phyloP scores from a whole-genome alignment of 208 protist species.

The Trypanosoma cruzi region DNA sequence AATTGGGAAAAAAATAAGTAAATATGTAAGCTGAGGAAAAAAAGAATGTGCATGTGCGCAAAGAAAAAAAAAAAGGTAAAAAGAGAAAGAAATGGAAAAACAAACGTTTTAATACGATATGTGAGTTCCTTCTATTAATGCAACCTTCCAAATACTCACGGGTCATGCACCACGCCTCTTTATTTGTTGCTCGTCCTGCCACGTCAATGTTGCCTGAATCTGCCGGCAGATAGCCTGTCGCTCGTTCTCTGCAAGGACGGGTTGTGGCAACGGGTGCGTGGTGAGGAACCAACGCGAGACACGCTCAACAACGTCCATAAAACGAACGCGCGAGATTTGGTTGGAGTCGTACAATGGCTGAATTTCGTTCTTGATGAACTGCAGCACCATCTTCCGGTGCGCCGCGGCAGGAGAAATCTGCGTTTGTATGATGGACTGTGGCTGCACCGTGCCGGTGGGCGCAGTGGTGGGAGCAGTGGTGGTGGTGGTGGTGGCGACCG shows the following conservation, averaged over 20 bases:
- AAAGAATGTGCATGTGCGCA: no score
- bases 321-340: conserved; percentile 27
- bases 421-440: no score
- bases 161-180: conserved; percentile 3
- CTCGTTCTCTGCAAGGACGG: conserved; percentile 16
- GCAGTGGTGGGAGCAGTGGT: no score
- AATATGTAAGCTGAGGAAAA: no score
- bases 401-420: no score
- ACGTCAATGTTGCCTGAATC: conserved; percentile 33
- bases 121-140: background rate
- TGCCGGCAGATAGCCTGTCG: conserved; percentile 7
- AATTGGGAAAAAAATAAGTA: no score
- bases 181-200: conserved; percentile 27
- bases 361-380: conserved; percentile 40
- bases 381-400: conserved; percentile 27
- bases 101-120: conserved; percentile 6
- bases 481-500: no score
- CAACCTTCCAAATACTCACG: no score
- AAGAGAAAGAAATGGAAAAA: conserved; percentile 19
- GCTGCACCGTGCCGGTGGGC: no score
- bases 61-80: conserved; percentile 10
- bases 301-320: conserved; percentile 32
- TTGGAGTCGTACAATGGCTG: conserved; percentile 34
- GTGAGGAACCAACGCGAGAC: conserved; percentile 24
- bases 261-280: conserved; percentile 1